Conservation (phyloP, 2,329 filamentous ascomycete species). For the Pseudovirgaria hyperparasitica region DNA sequence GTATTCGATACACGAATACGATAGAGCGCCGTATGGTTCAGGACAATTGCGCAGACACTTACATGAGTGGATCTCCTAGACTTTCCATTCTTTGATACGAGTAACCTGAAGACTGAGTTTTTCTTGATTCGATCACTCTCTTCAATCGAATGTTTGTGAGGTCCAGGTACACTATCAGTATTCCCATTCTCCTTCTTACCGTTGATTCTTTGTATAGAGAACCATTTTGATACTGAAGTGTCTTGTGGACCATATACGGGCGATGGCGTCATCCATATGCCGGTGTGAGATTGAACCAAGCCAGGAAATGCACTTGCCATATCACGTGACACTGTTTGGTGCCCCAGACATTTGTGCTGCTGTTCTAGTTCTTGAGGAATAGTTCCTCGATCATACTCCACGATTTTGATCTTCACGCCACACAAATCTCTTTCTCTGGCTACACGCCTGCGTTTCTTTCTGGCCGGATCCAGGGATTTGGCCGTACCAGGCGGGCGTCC, state of each 20-base stretch:
- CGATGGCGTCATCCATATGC: too few relatives aligned
- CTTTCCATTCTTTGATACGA: conserved; percentile 51
- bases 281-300: too few relatives aligned
- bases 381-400: too few relatives aligned
- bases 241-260: too few relatives aligned
- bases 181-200: conserved; percentile 64
- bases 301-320: too few relatives aligned
- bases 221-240: too few relatives aligned
- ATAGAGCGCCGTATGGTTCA: too few relatives aligned
- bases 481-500: conserved; percentile 66
- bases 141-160: conserved; percentile 61
- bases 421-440: conserved; percentile 69
- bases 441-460: conserved; percentile 68
- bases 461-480: conserved; percentile 66
- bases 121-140: conserved; percentile 73
- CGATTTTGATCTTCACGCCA: conserved; percentile 79
- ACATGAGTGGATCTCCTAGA: conserved; percentile 45
- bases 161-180: conserved; percentile 53
- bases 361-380: too few relatives aligned
- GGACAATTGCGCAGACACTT: conserved; percentile 7
- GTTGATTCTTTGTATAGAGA: conserved; percentile 67
- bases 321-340: too few relatives aligned
- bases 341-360: too few relatives aligned
- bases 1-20: too few relatives aligned
- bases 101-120: conserved; percentile 57